A percentile compares a stretch with the other conserved stretches of the same genome.
These are phyloP conservation scores for Aspergillus fijiensis DNA, from an alignment of 2,329 filamentous ascomycete species.

Conservation along the genomic window DNA sequence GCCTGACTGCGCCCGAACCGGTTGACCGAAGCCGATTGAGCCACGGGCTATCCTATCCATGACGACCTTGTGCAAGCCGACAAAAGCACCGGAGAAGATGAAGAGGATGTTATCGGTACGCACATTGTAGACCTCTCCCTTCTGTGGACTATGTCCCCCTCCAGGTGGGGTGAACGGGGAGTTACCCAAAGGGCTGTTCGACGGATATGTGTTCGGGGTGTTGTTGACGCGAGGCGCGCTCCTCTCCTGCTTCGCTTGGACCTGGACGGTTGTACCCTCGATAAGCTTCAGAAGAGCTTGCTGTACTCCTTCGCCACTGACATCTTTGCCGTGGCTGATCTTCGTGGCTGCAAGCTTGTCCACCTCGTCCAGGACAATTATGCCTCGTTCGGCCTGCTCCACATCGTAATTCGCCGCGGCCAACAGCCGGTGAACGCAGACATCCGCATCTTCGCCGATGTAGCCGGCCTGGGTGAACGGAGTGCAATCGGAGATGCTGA, in stretches of 20 bases:
- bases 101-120: slow-evolving; percentile 97
- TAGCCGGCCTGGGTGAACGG: slow-evolving; percentile 96
- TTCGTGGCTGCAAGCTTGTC: slow-evolving; percentile 94
- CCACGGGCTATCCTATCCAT: slow-evolving; percentile 82
- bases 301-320: slow-evolving; percentile 93
- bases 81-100: slow-evolving; percentile 93
- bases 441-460: slow-evolving; percentile 96
- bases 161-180: slow-evolving; percentile 30
- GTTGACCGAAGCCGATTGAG: slow-evolving; percentile 88
- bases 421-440: slow-evolving; percentile 85
- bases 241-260: slow-evolving; percentile 71
- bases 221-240: slow-evolving; percentile 41
- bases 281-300: slow-evolving; percentile 94
- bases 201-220: slow-evolving; percentile 40
- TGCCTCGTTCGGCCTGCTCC: slow-evolving; percentile 80
- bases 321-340: slow-evolving; percentile 84
- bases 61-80: slow-evolving; percentile 84
- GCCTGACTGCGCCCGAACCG: slow-evolving; percentile 59
- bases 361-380: slow-evolving; percentile 94
- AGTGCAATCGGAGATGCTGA: slow-evolving; percentile 93
- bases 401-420: slow-evolving; percentile 89
- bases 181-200: slow-evolving; percentile 38
- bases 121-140: slow-evolving; percentile 67
- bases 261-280: slow-evolving; percentile 88
- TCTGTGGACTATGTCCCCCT: slow-evolving; percentile 39